Percentiles rank a stretch among this genome's conserved stretches.
phyloP scores from a whole-genome alignment of 1,284 basidiomycete species.

The Sanghuangporus weigelae region DNA sequence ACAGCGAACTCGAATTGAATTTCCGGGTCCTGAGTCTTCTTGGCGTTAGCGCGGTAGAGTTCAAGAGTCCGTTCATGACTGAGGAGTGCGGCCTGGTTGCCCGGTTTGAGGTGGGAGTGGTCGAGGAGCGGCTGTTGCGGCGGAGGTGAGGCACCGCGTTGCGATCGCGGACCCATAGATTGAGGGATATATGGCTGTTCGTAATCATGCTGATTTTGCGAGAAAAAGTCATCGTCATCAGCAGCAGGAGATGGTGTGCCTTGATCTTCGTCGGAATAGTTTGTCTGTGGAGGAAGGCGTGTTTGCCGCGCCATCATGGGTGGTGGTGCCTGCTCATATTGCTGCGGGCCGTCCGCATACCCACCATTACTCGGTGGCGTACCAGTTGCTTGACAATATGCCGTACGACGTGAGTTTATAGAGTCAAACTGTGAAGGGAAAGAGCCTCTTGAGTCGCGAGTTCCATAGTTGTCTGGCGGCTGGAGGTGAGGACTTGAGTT shows the following conservation, averaged over 20 bases:
- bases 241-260: slow-evolving; percentile 12
- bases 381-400: background rate
- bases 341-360: slow-evolving; percentile 9
- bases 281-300: slow-evolving; percentile 4
- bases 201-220: slow-evolving; percentile 13
- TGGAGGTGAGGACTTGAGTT: slow-evolving; percentile 7
- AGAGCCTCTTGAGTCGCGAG: background rate
- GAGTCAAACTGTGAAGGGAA: slow-evolving; percentile 6
- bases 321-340: slow-evolving; percentile 6
- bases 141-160: slow-evolving; percentile 29
- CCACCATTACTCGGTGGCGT: slow-evolving; percentile 13
- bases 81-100: slow-evolving; percentile 87
- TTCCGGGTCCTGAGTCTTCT: slow-evolving; percentile 98
- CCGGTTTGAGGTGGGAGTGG: slow-evolving; percentile 92
- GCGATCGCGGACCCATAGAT: slow-evolving; percentile 10
- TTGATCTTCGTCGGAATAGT: slow-evolving; percentile 17
- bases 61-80: slow-evolving; percentile 95
- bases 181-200: slow-evolving; percentile 14
- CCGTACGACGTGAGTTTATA: background rate
- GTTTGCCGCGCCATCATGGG: slow-evolving; percentile 8
- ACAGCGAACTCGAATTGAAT: slow-evolving; percentile 98
- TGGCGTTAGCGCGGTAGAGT: slow-evolving; percentile 94
- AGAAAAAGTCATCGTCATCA: slow-evolving; percentile 38
- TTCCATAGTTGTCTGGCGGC: slow-evolving; percentile 2
- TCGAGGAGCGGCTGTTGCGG: slow-evolving; percentile 71